Evolutionary conservation across 2,329 filamentous ascomycete genomes (phyloP), one percentile per base, ranked within the genome.

Genomic region (Sphaerulina vaccinii): DNA sequence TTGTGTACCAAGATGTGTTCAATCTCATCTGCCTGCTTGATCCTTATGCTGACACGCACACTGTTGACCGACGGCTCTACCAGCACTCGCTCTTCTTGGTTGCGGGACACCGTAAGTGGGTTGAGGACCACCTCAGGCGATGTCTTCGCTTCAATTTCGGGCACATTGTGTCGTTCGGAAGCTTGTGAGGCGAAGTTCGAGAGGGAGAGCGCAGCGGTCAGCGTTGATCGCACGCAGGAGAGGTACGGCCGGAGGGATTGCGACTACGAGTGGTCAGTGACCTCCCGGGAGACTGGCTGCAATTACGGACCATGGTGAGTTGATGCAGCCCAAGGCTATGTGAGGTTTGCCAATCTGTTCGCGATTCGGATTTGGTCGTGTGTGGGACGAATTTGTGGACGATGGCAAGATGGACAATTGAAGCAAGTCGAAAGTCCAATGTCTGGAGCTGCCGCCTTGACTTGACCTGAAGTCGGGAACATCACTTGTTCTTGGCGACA

Each of bases 11-110:
- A 78, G 60, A 99, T 97, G 70, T 95, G 84, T 74, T 99, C 93
- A 66, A 97, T 99, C 77, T 99, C 93, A 72, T 99, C 93, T 57
- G 93, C 93, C 79, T 99, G 93, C 78, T 99, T 99, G 74, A 99
- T 96, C 79, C 92, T 90, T 77, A 99, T 95, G 81, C 90, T 96
- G 68, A 99, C 88, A 63, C 93, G 87, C 62, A 99, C 88, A 62
- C 88, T 95, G 81, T 99, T 99, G 76, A 97, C 87, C 71, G 88
- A 93, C 48, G 93, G 91, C 76, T 97, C 92, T 69, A 97, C 95
- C 56, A 96, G 79, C 62, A 99, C 92, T 64, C 88, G 86, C 80
- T 99, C 93, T 71, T 96, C 95, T 74, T 97, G 91, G 74, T 99
- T 99, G 59, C 93, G 85, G 58, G 92, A 87, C 62, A 99, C 84